phyloP scores from a whole-genome alignment of 169 alveolate genomes.

The Cryptosporidium bovis region DNA sequence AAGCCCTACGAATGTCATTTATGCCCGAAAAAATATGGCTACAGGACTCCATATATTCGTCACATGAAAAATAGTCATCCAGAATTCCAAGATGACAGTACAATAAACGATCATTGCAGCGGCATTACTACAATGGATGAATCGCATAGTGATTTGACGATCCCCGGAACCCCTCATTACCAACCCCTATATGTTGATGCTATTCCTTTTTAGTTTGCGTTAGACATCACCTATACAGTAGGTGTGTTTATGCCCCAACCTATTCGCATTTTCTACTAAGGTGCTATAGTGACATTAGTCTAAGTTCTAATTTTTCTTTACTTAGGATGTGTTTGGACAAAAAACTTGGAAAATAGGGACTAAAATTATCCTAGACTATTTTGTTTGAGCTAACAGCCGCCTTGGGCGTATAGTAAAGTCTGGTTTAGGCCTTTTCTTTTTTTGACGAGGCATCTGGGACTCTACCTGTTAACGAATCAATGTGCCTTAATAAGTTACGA shows the following conservation, averaged over 20 bases:
- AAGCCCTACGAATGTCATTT: conserved; percentile 72
- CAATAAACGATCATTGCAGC: conserved; percentile 70
- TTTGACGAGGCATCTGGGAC: conserved; percentile 23
- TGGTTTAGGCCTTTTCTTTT: conserved; percentile 31
- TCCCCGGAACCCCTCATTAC: conserved; percentile 72
- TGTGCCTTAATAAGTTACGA: conserved; percentile 61
- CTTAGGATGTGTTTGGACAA: background rate
- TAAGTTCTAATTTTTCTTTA: conserved; percentile 11
- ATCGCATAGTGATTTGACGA: conserved; percentile 71
- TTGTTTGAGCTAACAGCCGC: too few species aligned
- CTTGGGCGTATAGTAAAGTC: background rate
- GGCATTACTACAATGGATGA: conserved; percentile 74
- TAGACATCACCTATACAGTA: background rate
- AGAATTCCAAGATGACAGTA: conserved; percentile 66
- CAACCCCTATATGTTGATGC: conserved; percentile 75
- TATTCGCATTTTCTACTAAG: conserved; percentile 19
- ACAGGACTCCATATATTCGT: conserved; percentile 75
- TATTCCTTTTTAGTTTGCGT: conserved; percentile 71
- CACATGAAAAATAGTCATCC: conserved; percentile 74
- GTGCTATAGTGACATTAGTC: conserved; percentile 41
- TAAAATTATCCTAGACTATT: conserved; percentile 1
- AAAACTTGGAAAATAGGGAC: conserved; percentile 16
- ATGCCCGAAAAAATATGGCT: conserved; percentile 71
- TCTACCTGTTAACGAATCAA: conserved; percentile 35
- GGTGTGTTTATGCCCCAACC: background rate